phyloP scores from a whole-genome alignment of 306 rosid species.

The Quercus rubra region DNA sequence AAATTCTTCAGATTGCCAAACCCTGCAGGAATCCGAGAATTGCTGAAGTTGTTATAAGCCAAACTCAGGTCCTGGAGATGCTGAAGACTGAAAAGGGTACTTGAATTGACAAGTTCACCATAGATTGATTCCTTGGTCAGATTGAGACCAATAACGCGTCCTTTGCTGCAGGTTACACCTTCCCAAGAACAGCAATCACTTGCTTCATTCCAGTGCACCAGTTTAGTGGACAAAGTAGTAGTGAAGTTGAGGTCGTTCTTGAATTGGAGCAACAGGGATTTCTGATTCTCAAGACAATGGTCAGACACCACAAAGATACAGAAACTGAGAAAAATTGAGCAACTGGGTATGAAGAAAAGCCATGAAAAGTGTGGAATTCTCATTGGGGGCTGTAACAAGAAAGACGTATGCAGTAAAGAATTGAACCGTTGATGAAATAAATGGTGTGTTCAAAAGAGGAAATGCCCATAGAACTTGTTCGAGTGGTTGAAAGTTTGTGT shows the following conservation, averaged over 20 bases:
- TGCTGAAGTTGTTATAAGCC: slow-evolving; percentile 11
- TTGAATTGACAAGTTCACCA: slow-evolving; percentile 25
- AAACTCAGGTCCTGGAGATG: slow-evolving; percentile 31
- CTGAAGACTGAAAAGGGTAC: slow-evolving; percentile 27
- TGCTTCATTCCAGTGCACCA: slow-evolving; percentile 26
- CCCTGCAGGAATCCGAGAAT: slow-evolving; percentile 24
- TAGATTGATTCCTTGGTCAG: slow-evolving; percentile 19
- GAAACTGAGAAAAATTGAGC: background rate
- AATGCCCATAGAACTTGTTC: background rate
- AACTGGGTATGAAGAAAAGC: slow-evolving; percentile 6
- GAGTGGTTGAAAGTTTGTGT: background rate
- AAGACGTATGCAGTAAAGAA: background rate
- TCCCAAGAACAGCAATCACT: background rate
- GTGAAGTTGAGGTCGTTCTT: slow-evolving; percentile 14
- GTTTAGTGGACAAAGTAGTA: background rate
- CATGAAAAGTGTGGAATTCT: slow-evolving; percentile 20
- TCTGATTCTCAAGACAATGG: slow-evolving; percentile 26
- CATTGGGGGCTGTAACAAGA: slow-evolving; percentile 13
- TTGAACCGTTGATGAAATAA: background rate
- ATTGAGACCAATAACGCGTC: slow-evolving; percentile 31
- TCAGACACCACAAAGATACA: background rate
- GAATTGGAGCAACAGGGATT: slow-evolving; percentile 14
- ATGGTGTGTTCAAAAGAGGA: background rate
- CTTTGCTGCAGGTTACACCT: slow-evolving; percentile 17
- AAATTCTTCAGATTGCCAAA: slow-evolving; percentile 30